Evolutionary conservation across 768 basidiomycete genomes (phyloP).

Genomic region (Podaxis rugospora): DNA sequence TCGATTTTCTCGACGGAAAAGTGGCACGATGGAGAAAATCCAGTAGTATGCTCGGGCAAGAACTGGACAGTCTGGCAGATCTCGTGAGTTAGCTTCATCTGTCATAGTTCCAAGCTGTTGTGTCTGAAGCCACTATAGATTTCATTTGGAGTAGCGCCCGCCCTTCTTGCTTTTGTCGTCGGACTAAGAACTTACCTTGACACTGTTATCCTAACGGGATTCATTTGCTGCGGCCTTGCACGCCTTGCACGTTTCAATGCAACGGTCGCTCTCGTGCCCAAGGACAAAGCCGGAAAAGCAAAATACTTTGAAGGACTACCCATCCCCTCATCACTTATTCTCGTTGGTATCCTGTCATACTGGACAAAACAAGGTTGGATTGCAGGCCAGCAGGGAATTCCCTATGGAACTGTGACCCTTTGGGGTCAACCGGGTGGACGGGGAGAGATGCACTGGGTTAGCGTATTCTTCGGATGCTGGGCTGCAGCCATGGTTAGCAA

Average conservation of each 20-base stretch:
- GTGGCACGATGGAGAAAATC: constrained; percentile 97
- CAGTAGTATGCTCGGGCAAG: constrained; percentile 93
- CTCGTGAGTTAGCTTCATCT: constrained; percentile 49
- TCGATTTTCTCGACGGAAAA: constrained; percentile 97
- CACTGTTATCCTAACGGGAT: constrained; percentile 78
- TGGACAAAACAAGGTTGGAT: constrained; percentile 88
- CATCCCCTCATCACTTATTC: constrained; percentile 82
- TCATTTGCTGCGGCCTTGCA: constrained; percentile 95
- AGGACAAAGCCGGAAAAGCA: constrained; percentile 80
- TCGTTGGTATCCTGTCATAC: constrained; percentile 76
- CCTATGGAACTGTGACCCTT: constrained; percentile 66
- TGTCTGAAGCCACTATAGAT: constrained; percentile 47
- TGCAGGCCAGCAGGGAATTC: constrained; percentile 69
- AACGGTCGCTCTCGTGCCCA: constrained; percentile 91
- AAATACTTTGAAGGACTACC: constrained; percentile 98
- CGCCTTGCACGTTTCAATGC: constrained; percentile 98
- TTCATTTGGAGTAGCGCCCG: constrained; percentile 96
- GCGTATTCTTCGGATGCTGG: constrained; percentile 79
- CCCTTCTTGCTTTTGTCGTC: constrained; percentile 86
- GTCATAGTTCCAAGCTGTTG: not conserved
- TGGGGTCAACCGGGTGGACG: constrained; percentile 71
- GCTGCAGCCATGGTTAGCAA: constrained; percentile 98
- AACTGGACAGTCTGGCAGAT: constrained; percentile 95
- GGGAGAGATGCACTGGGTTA: constrained; percentile 82
- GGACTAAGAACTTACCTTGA: constrained; percentile 92